Percentiles rank a stretch among this genome's conserved stretches.
These are phyloP conservation scores for Amanita subjunquillea DNA, from an alignment of 768 basidiomycete species.

Conservation along the genomic window DNA sequence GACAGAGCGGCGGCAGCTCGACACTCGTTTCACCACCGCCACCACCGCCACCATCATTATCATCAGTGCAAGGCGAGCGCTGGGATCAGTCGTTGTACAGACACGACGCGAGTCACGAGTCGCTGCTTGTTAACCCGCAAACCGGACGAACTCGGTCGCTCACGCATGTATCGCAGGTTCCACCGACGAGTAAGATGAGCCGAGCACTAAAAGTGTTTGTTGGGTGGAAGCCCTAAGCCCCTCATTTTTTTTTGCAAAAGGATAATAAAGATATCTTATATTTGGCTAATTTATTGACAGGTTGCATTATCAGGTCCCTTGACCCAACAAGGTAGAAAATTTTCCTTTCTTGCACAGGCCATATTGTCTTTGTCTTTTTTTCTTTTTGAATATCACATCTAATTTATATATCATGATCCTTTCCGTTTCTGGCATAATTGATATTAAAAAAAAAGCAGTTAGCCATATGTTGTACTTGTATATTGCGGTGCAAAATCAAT, in stretches of 20 bases:
- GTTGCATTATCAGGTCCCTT: neutral
- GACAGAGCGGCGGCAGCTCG: neutral
- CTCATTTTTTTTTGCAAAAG: neutral
- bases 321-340: conserved; percentile 5
- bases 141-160: conserved; percentile 6
- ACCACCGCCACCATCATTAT: neutral
- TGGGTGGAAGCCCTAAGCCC: conserved; percentile 39
- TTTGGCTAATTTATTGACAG: neutral
- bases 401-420: neutral
- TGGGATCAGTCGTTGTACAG: neutral
- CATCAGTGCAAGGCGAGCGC: neutral
- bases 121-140: neutral
- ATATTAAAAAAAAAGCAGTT: too few relatives aligned
- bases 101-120: neutral
- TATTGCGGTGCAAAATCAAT: too few relatives aligned
- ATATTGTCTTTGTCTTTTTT: neutral
- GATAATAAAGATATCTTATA: neutral
- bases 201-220: conserved; percentile 44
- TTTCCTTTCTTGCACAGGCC: conserved; percentile 7
- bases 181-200: conserved; percentile 33
- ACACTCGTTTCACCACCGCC: neutral
- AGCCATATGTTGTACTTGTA: too few relatives aligned
- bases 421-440: neutral
- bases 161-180: conserved; percentile 10
- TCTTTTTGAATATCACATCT: neutral